Base-by-base conservation (phyloP, 495 filamentous ascomycete genomes). In the Collariella sp. region DNA sequence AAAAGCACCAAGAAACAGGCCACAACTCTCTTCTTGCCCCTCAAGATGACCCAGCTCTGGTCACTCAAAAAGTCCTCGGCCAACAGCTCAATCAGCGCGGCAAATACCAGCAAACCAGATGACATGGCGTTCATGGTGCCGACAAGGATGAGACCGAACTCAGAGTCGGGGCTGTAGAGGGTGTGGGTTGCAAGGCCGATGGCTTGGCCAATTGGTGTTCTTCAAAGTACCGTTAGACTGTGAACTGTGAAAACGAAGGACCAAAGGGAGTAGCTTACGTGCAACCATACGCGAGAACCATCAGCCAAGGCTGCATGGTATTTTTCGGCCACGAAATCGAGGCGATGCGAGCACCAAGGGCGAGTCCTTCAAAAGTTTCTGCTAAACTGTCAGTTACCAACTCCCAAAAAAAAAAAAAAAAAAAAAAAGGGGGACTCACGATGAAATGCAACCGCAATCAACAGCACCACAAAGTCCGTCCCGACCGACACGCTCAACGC, bases 61-160 rank as follows among this genome's bases (percentile, higher is more conserved):
- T 95, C 90, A 52, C 84, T 89, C 59, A 96, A 67, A 67, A 96
- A 96, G 64, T 96, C 91, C 68, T 96, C 91, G 2, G 89, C 87
- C 11, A 96, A 76, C 47, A 96, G 70, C 68, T 95, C 89, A 2
- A 96, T 89, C 40, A 96, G 70, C 5, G 91, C 88, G 0, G 91
- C 91, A 69, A 95, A 96, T 0, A 95, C 76, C 39, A 96, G 67
- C 40, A 96, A 70, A 0, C 91, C 91, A 51, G 83, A 85, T 36
- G 83, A 88, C 52, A 96, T 83, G 19, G 86, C 90, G 65, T 96
- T 96, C 75, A 90, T 95, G 61, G 89, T 80, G 13, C 91, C 91
- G 5, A 96, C 91, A 77, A 90, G 87, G 35, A 96, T 73, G 41
- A 96, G 68, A 0, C 91, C 91, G 1, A 85, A 84, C 54, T 89